These are phyloP conservation scores for Delphinella strobiligena DNA, from an alignment of 2,329 filamentous ascomycete species.

Conservation along the genomic window DNA sequence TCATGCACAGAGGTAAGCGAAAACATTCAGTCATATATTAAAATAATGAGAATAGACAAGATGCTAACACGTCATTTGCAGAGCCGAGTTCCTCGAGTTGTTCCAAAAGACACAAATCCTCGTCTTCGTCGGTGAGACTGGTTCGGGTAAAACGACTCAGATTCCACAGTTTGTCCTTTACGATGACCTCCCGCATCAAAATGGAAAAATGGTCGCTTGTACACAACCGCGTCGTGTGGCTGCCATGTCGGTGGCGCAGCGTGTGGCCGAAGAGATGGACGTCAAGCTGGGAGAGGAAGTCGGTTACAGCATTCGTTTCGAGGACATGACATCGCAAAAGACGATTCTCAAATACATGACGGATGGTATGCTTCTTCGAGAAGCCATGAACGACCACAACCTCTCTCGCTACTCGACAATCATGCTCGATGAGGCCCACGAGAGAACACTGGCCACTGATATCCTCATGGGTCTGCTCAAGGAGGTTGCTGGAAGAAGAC, in stretches of 20 bases:
- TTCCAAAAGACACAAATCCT: conserved; percentile 93
- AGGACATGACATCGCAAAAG: conserved; percentile 79
- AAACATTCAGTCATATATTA: not conserved
- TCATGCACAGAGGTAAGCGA: conserved; percentile 68
- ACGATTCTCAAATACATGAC: conserved; percentile 99
- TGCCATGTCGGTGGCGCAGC: conserved; percentile 95
- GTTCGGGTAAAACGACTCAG: conserved; percentile 98
- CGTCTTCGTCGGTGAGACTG: conserved; percentile 97
- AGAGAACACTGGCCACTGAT: conserved; percentile 92
- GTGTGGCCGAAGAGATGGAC: conserved; percentile 95
- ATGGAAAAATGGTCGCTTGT: conserved; percentile 85
- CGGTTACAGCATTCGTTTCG: conserved; percentile 97
- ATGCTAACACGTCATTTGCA: conserved; percentile 19
- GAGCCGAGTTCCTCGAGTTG: conserved; percentile 82
- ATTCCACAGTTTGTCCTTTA: conserved; percentile 97
- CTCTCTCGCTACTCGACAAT: conserved; percentile 91
- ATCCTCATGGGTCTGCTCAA: conserved; percentile 95
- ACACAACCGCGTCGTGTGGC: conserved; percentile 96
- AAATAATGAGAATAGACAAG: too few species aligned
- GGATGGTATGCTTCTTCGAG: conserved; percentile 92
- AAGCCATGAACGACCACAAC: conserved; percentile 92
- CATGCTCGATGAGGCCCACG: conserved; percentile 97
- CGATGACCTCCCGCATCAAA: conserved; percentile 82
- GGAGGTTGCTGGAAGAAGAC: conserved; percentile 67
- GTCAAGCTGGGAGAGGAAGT: conserved; percentile 87